These are phyloP conservation scores for Sungouiozyma ichnusensis DNA, from an alignment of 805 yeast species.

Conservation along the genomic window DNA sequence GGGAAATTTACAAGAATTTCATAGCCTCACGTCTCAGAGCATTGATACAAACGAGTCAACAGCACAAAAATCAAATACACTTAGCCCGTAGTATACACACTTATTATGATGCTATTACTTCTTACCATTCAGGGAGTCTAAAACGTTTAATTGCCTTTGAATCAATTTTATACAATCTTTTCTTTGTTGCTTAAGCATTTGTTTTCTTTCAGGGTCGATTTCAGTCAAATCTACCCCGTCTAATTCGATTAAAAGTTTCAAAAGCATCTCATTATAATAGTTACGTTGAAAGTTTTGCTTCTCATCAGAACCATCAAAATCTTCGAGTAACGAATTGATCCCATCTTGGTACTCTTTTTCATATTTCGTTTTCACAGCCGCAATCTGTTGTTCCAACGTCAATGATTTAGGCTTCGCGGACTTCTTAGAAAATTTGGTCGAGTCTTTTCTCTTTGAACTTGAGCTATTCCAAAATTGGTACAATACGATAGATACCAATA, in stretches of 20 bases:
- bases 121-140: slow-evolving; percentile 32
- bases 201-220: slow-evolving; percentile 34
- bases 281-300: slow-evolving; percentile 37
- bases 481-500: slow-evolving; percentile 9
- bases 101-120: no score
- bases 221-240: slow-evolving; percentile 46
- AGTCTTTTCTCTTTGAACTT: slow-evolving; percentile 5
- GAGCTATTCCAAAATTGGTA: slow-evolving; percentile 7
- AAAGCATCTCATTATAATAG: slow-evolving; percentile 55
- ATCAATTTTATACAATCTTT: slow-evolving; percentile 49
- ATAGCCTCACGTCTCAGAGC: no score
- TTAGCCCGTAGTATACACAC: no score
- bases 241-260: slow-evolving; percentile 54
- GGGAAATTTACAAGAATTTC: slow-evolving; percentile 3
- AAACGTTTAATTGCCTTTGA: slow-evolving; percentile 46
- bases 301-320: slow-evolving; percentile 17
- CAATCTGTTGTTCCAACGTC: slow-evolving; percentile 20
- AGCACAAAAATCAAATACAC: no score
- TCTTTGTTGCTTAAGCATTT: slow-evolving; percentile 44
- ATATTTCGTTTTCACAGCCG: slow-evolving; percentile 18
- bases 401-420: slow-evolving; percentile 13
- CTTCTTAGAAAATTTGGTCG: slow-evolving; percentile 3
- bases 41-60: no score
- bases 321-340: slow-evolving; percentile 12
- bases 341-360: slow-evolving; percentile 19